phyloP scores from a whole-genome alignment of 2,329 filamentous ascomycete species.

The Tolypocladium paradoxum region DNA sequence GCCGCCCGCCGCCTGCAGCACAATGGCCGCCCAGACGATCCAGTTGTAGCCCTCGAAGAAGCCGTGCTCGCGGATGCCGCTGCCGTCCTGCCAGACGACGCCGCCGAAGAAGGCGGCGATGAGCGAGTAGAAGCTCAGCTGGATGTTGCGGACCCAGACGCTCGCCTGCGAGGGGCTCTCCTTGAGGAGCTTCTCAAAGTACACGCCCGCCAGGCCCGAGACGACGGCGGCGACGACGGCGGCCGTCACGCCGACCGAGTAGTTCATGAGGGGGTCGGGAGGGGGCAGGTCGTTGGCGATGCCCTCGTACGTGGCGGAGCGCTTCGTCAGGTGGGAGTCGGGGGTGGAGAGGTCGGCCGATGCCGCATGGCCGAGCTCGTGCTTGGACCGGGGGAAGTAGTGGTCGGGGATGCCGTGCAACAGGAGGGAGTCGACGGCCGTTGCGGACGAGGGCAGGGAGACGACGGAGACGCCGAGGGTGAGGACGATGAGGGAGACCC shows the following conservation, averaged over 20 bases:
- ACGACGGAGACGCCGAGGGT: constrained; percentile 77
- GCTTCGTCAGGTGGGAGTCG: constrained; percentile 32
- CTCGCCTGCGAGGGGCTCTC: constrained; percentile 66
- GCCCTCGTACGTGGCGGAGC: constrained; percentile 84
- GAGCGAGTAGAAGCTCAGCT: constrained; percentile 87
- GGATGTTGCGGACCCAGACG: constrained; percentile 90
- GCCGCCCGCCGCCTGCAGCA: constrained; percentile 74
- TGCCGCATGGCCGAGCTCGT: constrained; percentile 55
- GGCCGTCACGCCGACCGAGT: constrained; percentile 65
- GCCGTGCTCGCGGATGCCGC: constrained; percentile 69
- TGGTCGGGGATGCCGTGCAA: constrained; percentile 53
- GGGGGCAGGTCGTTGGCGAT: constrained; percentile 53
- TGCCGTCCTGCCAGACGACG: constrained; percentile 77
- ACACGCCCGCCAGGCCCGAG: constrained; percentile 77
- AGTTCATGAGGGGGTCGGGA: constrained; percentile 53
- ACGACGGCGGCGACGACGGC: constrained; percentile 69
- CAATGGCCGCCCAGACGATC: constrained; percentile 78
- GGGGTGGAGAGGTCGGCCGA: constrained; percentile 9
- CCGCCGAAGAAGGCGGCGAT: constrained; percentile 83
- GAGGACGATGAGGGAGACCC: constrained; percentile 69
- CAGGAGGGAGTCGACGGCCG: constrained; percentile 45
- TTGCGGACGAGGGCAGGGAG: constrained; percentile 57
- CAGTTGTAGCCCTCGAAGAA: constrained; percentile 94
- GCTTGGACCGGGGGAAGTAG: constrained; percentile 69
- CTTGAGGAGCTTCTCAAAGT: constrained; percentile 86